phyloP scores from a whole-genome alignment of 208 protist genomes.

The Tritrichomonas musculus region DNA sequence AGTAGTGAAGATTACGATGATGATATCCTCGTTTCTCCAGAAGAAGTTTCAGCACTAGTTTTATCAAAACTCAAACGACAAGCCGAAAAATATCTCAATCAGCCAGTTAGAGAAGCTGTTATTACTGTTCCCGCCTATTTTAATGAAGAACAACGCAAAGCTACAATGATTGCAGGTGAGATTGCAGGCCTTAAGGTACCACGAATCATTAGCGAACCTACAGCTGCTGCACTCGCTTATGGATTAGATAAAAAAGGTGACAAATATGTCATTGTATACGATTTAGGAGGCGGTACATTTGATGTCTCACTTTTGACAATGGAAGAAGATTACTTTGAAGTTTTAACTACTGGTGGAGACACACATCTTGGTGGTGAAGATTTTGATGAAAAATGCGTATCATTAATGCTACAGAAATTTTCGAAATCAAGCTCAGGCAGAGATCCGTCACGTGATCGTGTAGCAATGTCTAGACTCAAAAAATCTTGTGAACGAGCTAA shows the following conservation, averaged over 20 bases:
- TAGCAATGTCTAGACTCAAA: constrained; percentile 64
- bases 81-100: constrained; percentile 37
- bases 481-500: constrained; percentile 79
- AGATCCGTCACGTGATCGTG: constrained; percentile 47
- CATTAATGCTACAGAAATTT: background rate
- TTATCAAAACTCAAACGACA: constrained; percentile 30
- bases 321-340: constrained; percentile 80
- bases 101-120: constrained; percentile 55
- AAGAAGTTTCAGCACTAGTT: constrained; percentile 33
- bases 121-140: constrained; percentile 63
- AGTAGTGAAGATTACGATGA: background rate
- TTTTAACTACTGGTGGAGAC: constrained; percentile 73
- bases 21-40: background rate
- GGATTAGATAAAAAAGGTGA: constrained; percentile 54
- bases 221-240: constrained; percentile 60
- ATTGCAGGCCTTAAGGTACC: constrained; percentile 59
- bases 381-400: constrained; percentile 56
- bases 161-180: constrained; percentile 66
- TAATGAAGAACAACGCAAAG: constrained; percentile 69
- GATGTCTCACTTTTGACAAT: constrained; percentile 89
- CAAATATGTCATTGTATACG: constrained; percentile 67
- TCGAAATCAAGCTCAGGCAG: background rate
- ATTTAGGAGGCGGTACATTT: constrained; percentile 85
- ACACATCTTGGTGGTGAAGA: constrained; percentile 90
- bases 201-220: constrained; percentile 60